Conservation (phyloP, 2,329 filamentous ascomycete genomes). For the Colletotrichum shisoi region DNA sequence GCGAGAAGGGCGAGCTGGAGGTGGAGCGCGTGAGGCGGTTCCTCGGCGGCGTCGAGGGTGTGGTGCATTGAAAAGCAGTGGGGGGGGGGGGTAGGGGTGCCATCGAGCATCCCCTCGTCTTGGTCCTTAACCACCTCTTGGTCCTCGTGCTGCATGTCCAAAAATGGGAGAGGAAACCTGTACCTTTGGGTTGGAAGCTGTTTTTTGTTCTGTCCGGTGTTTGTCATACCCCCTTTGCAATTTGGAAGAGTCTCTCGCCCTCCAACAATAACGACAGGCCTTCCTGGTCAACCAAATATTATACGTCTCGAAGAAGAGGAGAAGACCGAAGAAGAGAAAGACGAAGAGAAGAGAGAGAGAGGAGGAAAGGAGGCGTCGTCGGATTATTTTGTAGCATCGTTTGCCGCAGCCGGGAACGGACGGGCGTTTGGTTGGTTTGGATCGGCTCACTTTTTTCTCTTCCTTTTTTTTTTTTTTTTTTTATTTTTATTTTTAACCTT, state of each 20-base stretch:
- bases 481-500: too few species aligned
- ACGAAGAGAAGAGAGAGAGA: not conserved
- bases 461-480: not conserved
- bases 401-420: not conserved
- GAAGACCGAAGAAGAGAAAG: too few species aligned
- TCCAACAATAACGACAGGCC: not conserved
- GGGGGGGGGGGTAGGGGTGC: not conserved
- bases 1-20: constrained; percentile 79
- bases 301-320: constrained; percentile 4
- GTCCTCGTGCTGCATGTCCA: not conserved
- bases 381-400: not conserved
- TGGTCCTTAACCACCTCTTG: too few species aligned
- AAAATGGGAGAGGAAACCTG: too few species aligned
- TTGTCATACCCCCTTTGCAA: constrained; percentile 20
- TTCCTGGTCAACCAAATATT: constrained; percentile 1
- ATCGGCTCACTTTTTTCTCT: not conserved
- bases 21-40: constrained; percentile 80
- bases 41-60: constrained; percentile 77
- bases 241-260: not conserved
- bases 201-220: constrained; percentile 11
- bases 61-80: constrained; percentile 51
- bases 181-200: not conserved
- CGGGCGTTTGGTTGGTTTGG: not conserved
- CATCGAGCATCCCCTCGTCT: too few species aligned
- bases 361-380: constrained; percentile 16